phyloP scores from a whole-genome alignment of 805 yeast genomes.

The Myxozyma vanderwaltii region DNA sequence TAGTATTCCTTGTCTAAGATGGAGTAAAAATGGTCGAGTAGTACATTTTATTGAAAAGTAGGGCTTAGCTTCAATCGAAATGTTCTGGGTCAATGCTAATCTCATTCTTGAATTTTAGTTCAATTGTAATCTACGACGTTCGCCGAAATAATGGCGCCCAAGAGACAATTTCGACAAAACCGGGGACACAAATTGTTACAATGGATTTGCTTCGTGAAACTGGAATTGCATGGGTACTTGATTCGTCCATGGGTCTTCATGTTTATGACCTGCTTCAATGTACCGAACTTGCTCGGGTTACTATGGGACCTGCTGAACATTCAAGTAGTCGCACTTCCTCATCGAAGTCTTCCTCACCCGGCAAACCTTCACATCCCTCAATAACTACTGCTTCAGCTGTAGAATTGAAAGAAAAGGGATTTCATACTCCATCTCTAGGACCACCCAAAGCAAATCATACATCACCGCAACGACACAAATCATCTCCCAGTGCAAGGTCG shows the following conservation, averaged over 20 bases:
- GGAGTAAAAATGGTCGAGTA: conserved; percentile 34
- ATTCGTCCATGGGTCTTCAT: conserved; percentile 20
- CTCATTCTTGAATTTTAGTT: no score
- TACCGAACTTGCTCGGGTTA: conserved; percentile 12
- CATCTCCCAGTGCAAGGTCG: neutral
- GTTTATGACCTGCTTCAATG: conserved; percentile 26
- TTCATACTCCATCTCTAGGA: neutral
- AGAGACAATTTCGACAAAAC: conserved; percentile 14
- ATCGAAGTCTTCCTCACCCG: neutral
- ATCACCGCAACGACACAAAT: neutral
- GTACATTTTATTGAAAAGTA: conserved; percentile 19
- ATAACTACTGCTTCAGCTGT: neutral
- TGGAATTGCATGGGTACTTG: conserved; percentile 33
- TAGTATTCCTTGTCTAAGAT: conserved; percentile 10
- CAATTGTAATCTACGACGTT: conserved; percentile 27
- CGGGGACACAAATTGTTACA: conserved; percentile 13
- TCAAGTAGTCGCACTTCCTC: neutral
- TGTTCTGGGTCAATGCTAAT: no score
- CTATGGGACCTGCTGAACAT: conserved; percentile 6
- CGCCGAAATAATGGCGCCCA: conserved; percentile 30
- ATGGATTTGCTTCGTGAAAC: conserved; percentile 28
- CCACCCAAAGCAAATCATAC: neutral
- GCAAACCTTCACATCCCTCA: neutral
- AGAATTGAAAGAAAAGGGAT: neutral
- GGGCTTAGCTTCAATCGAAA: neutral